Conservation (phyloP, 1,284 basidiomycete species). For the Trichosporon sp. region DNA sequence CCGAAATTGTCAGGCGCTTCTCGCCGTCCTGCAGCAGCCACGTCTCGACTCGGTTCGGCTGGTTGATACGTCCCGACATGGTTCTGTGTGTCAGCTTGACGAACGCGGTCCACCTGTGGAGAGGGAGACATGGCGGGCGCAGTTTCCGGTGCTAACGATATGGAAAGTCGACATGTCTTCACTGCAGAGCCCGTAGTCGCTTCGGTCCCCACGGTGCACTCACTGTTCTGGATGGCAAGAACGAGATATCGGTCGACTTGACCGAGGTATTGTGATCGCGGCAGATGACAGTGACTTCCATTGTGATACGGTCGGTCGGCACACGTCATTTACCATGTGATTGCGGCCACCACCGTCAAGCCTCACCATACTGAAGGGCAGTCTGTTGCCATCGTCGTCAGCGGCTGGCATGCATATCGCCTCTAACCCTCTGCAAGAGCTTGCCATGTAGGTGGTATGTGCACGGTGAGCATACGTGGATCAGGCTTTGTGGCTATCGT, state of each 20-base stretch:
- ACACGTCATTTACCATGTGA: slow-evolving; percentile 15
- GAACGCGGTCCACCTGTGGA: background rate
- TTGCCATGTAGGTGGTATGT: background rate
- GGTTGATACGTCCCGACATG: slow-evolving; percentile 69
- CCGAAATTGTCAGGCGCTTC: slow-evolving; percentile 83
- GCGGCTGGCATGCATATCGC: background rate
- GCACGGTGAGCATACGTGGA: background rate
- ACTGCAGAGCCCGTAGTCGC: no score
- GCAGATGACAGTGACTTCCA: background rate
- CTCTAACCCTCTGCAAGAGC: background rate
- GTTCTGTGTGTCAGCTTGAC: slow-evolving; percentile 12
- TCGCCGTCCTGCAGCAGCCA: slow-evolving; percentile 84
- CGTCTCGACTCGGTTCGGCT: slow-evolving; percentile 83
- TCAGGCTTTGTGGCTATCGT: no score
- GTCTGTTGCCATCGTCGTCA: background rate
- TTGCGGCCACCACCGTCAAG: background rate
- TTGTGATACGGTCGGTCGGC: background rate
- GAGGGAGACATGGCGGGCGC: background rate
- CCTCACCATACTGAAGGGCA: background rate
- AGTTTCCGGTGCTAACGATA: no score
- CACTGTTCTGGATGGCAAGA: background rate
- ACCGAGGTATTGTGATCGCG: slow-evolving; percentile 1
- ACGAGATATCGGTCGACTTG: background rate
- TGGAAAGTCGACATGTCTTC: no score
- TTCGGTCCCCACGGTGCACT: background rate